Conservation (phyloP, 73 alveolate genomes). For the Stentor coeruleus region DNA sequence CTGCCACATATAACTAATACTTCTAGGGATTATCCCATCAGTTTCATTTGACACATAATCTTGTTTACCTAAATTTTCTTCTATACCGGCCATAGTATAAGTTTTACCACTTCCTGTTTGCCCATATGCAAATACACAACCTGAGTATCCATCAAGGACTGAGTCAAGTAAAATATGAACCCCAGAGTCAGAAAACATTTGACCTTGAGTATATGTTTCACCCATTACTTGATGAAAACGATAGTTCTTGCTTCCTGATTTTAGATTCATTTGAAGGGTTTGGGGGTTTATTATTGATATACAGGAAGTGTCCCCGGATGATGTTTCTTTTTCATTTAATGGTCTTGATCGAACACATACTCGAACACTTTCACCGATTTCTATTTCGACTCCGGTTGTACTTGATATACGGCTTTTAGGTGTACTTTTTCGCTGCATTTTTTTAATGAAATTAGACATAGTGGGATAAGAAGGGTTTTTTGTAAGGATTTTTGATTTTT, state of each 20-base stretch:
- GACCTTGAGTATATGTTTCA: conserved; percentile 78
- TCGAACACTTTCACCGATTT: conserved; percentile 87
- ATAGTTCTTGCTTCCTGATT: conserved; percentile 76
- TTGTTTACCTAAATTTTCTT: conserved; percentile 84
- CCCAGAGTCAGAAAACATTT: conserved; percentile 77
- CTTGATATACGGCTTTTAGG: conserved; percentile 13
- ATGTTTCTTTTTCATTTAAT: conserved; percentile 75
- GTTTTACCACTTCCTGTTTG: conserved; percentile 98
- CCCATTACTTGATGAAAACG: conserved; percentile 89
- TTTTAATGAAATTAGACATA: not conserved
- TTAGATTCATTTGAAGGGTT: conserved; percentile 60
- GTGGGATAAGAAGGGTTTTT: not conserved
- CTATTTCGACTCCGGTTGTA: conserved; percentile 23
- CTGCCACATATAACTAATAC: conserved; percentile 85
- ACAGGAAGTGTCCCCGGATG: conserved; percentile 84
- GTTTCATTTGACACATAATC: conserved; percentile 81
- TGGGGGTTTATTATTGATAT: conserved; percentile 62
- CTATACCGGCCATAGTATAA: conserved; percentile 86
- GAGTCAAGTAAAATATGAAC: conserved; percentile 83
- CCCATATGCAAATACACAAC: conserved; percentile 97
- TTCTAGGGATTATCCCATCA: conserved; percentile 90
- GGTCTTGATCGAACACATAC: conserved; percentile 96
- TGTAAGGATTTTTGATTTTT: not conserved
- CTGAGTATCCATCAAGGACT: conserved; percentile 95
- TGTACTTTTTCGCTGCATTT: conserved; percentile 12